A percentile compares a stretch with the other conserved stretches of the same genome.
Evolutionary conservation across 2,329 filamentous ascomycete genomes (phyloP).

Genomic region (Ophiobolus disseminans): DNA sequence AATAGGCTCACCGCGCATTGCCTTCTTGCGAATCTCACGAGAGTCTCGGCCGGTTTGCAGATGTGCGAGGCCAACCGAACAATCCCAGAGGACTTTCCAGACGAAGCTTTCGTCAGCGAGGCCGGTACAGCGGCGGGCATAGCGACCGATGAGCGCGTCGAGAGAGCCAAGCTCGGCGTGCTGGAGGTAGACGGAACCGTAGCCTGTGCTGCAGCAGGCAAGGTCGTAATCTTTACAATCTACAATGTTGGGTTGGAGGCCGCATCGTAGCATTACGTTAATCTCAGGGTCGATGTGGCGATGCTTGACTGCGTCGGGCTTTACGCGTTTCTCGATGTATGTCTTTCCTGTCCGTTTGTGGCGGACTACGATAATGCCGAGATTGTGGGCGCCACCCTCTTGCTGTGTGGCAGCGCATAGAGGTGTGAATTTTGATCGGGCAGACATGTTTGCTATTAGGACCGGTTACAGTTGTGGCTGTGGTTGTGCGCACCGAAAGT

Average conservation of each 20-base stretch:
- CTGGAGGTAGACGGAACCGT: conserved; percentile 1
- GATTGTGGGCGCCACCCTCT: background rate
- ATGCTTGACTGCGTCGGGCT: background rate
- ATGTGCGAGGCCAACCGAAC: background rate
- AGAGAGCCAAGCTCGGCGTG: background rate
- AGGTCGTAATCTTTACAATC: background rate
- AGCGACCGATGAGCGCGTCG: background rate
- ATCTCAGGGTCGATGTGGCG: background rate
- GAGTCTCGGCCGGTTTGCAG: background rate
- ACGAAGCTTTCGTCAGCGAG: conserved; percentile 1
- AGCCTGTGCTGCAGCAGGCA: background rate
- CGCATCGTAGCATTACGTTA: background rate
- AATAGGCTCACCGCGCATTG: background rate
- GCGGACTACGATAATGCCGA: background rate
- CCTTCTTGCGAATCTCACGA: background rate
- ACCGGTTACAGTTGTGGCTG: too few species aligned
- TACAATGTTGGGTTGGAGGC: background rate
- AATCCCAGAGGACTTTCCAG: conserved; percentile 1
- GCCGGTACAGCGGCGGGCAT: background rate
- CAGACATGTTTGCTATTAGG: background rate
- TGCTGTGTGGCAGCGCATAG: background rate
- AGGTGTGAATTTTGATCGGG: background rate
- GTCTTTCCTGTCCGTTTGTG: background rate
- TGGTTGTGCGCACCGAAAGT: too few species aligned
- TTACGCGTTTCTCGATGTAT: conserved; percentile 1